These are phyloP conservation scores for Macadamia integrifolia DNA, from an alignment of 164 flowering plant species.

Conservation along the genomic window DNA sequence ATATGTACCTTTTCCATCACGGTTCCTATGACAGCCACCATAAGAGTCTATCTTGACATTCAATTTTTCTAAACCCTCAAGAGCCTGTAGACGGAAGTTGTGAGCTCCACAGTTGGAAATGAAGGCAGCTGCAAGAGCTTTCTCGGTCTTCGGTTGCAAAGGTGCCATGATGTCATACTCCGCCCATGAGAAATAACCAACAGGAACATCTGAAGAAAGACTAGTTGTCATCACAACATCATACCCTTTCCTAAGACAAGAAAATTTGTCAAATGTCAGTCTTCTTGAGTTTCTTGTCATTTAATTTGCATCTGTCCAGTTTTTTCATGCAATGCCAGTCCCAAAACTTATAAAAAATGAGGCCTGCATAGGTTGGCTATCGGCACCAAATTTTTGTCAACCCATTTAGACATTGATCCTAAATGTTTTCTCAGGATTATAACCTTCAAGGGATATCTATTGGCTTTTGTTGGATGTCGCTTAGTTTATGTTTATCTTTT, in stretches of 20 bases:
- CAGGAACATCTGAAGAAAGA: conserved; percentile 99
- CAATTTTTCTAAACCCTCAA: conserved; percentile 58
- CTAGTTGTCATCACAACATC: conserved; percentile 86
- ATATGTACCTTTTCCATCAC: conserved; percentile 66
- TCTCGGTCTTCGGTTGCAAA: conserved; percentile 76
- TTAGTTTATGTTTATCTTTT: too few relatives aligned
- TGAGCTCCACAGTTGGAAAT: conserved; percentile 94
- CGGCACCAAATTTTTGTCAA: too few relatives aligned
- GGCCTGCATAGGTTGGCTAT: too few relatives aligned
- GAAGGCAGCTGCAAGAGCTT: conserved; percentile 90
- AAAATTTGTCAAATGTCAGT: not conserved
- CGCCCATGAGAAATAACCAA: conserved; percentile 98
- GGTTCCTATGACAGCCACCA: conserved; percentile 89
- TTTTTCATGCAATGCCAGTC: too few relatives aligned
- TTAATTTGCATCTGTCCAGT: too few relatives aligned
- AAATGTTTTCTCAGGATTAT: too few relatives aligned
- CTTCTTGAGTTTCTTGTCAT: not conserved
- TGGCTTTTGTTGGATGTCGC: too few relatives aligned
- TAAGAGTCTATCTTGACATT: conserved; percentile 81
- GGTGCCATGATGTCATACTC: conserved; percentile 99
- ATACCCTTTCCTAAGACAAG: conserved; percentile 61
- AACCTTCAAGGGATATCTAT: too few relatives aligned
- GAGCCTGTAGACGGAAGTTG: conserved; percentile 88
- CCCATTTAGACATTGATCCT: too few relatives aligned
- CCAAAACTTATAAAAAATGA: too few relatives aligned